Conservation (phyloP, 306 rosid species). For the Carpinus viminea region DNA sequence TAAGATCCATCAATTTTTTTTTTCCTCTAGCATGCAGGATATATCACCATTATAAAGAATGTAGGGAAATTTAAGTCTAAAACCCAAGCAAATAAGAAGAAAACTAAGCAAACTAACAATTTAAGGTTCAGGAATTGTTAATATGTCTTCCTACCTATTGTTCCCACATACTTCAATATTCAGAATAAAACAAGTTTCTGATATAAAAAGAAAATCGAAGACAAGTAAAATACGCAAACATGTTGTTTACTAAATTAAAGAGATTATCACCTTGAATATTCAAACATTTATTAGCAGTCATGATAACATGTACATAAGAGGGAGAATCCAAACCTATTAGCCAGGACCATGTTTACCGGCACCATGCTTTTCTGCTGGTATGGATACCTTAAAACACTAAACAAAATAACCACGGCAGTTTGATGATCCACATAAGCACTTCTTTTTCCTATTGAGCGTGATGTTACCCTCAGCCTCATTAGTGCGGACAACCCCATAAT, state of each 20-base stretch:
- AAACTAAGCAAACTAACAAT: background rate
- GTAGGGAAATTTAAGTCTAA: background rate
- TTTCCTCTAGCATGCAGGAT: background rate
- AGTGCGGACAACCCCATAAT: constrained; percentile 46
- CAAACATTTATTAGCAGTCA: background rate
- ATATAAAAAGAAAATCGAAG: background rate
- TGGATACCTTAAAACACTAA: constrained; percentile 36
- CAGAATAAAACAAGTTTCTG: background rate
- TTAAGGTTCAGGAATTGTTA: background rate
- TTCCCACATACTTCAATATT: background rate
- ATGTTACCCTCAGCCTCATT: constrained; percentile 26
- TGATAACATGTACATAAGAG: constrained; percentile 2
- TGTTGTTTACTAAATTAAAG: background rate
- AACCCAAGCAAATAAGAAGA: background rate
- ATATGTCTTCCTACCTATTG: background rate
- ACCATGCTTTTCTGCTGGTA: constrained; percentile 18
- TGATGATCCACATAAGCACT: constrained; percentile 59
- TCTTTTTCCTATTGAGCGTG: constrained; percentile 35
- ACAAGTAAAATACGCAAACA: background rate
- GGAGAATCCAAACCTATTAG: constrained; percentile 32
- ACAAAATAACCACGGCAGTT: constrained; percentile 61
- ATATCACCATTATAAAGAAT: background rate
- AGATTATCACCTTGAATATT: background rate
- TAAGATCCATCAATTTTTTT: background rate
- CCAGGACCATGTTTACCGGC: constrained; percentile 28